Evolutionary conservation across 2,329 filamentous ascomycete species (phyloP).

Genomic region (Arthrobotrys megalospora): DNA sequence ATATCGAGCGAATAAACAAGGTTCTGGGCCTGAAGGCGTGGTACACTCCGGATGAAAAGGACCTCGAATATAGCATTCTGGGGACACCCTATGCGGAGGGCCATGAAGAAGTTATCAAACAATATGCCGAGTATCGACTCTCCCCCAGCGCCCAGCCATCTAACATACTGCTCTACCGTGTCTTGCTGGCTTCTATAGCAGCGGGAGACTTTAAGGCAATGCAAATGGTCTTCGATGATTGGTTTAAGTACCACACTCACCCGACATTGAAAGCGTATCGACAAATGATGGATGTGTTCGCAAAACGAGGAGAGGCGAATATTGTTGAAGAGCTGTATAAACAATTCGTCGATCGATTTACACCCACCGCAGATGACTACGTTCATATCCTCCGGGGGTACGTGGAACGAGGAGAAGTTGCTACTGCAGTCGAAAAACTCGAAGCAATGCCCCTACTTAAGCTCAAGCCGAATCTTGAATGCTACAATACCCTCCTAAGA

Average conservation of each 20-base stretch:
- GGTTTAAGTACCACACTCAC: slow-evolving; percentile 64
- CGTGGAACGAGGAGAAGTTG: slow-evolving; percentile 77
- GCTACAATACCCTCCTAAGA: slow-evolving; percentile 84
- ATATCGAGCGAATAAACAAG: slow-evolving; percentile 12
- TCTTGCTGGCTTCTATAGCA: slow-evolving; percentile 65
- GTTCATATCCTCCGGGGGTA: slow-evolving; percentile 79
- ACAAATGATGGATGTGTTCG: slow-evolving; percentile 68
- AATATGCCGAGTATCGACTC: slow-evolving; percentile 62
- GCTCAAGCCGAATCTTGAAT: slow-evolving; percentile 73
- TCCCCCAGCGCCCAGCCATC: slow-evolving; percentile 34
- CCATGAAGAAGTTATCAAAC: slow-evolving; percentile 52
- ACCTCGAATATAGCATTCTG: slow-evolving; percentile 41
- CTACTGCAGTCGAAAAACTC: slow-evolving; percentile 75
- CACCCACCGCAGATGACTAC: slow-evolving; percentile 65
- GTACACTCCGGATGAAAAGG: slow-evolving; percentile 28
- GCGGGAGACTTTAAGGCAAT: slow-evolving; percentile 66
- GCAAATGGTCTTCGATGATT: slow-evolving; percentile 67
- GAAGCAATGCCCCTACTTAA: slow-evolving; percentile 72
- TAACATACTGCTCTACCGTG: slow-evolving; percentile 62
- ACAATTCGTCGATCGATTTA: slow-evolving; percentile 64
- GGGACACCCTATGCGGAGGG: slow-evolving; percentile 30
- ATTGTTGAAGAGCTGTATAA: slow-evolving; percentile 70
- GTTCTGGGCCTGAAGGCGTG: slow-evolving; percentile 14
- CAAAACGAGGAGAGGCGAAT: slow-evolving; percentile 69
- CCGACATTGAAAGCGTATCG: slow-evolving; percentile 65